Percentiles rank a stretch among this genome's conserved stretches.
Conservation (phyloP, 2,329 filamentous ascomycete species). For the Sporothrix euskadiensis region DNA sequence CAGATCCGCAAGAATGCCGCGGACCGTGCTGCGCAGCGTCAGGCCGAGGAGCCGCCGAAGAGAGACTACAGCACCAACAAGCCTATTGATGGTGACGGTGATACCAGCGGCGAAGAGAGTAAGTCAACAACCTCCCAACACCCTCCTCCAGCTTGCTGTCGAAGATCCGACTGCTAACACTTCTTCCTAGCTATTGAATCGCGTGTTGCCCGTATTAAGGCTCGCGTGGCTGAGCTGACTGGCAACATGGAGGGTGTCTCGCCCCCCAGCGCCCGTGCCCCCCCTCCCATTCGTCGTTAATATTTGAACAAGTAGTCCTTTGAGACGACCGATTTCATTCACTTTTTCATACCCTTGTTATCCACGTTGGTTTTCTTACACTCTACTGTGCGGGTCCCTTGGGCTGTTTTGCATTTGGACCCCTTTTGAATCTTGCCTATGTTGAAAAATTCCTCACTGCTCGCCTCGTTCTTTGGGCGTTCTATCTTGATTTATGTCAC, state of each 20-base stretch:
- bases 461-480: background rate
- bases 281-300: conserved; percentile 36
- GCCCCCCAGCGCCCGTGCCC: conserved; percentile 42
- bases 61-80: conserved; percentile 56
- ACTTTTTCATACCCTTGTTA: background rate
- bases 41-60: conserved; percentile 64
- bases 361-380: background rate
- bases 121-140: conserved; percentile 46
- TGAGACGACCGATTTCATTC: background rate
- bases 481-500: background rate
- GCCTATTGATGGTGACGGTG: conserved; percentile 69
- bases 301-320: background rate
- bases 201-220: conserved; percentile 95
- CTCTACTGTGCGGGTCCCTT: background rate
- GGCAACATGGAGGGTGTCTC: conserved; percentile 69
- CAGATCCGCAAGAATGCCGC: conserved; percentile 95
- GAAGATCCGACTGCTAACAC: conserved; percentile 35
- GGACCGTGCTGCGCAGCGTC: conserved; percentile 67
- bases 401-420: background rate
- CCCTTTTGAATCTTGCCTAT: background rate
- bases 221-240: conserved; percentile 90
- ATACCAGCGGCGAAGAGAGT: conserved; percentile 96
- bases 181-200: conserved; percentile 76
- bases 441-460: background rate
- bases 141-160: background rate